phyloP scores from a whole-genome alignment of 805 yeast species.

The Peterozyma toletana region DNA sequence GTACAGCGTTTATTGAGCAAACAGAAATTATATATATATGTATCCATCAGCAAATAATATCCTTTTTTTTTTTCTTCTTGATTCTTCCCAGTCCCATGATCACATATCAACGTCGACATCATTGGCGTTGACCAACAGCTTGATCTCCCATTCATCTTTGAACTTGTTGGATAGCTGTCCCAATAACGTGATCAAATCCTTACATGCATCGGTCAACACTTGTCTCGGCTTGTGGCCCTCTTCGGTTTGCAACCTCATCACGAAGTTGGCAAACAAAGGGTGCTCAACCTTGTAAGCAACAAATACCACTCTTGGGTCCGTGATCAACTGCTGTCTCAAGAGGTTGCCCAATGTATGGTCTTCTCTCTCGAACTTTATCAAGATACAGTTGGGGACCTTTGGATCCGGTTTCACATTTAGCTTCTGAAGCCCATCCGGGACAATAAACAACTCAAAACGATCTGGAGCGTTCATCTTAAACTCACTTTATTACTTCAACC shows the following conservation, averaged over 20 bases:
- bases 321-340: conserved; percentile 76
- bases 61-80: too few relatives aligned
- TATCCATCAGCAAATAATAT: too few relatives aligned
- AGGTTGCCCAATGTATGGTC: conserved; percentile 95
- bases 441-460: conserved; percentile 90
- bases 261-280: conserved; percentile 92
- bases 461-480: conserved; percentile 93
- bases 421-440: conserved; percentile 97
- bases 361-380: conserved; percentile 90
- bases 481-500: not conserved
- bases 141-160: conserved; percentile 88
- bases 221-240: conserved; percentile 90
- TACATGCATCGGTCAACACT: conserved; percentile 87
- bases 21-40: too few relatives aligned
- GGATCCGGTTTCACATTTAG: conserved; percentile 87
- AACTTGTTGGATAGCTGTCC: conserved; percentile 70
- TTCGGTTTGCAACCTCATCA: conserved; percentile 91
- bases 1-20: too few relatives aligned
- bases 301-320: conserved; percentile 84
- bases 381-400: conserved; percentile 90
- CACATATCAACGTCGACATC: conserved; percentile 29
- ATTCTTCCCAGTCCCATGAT: too few relatives aligned
- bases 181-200: conserved; percentile 72
- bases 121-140: conserved; percentile 56
- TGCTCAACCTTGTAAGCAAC: conserved; percentile 98